Conservation (phyloP, 306 rosid species). For the Elaeagnus macrophylla region DNA sequence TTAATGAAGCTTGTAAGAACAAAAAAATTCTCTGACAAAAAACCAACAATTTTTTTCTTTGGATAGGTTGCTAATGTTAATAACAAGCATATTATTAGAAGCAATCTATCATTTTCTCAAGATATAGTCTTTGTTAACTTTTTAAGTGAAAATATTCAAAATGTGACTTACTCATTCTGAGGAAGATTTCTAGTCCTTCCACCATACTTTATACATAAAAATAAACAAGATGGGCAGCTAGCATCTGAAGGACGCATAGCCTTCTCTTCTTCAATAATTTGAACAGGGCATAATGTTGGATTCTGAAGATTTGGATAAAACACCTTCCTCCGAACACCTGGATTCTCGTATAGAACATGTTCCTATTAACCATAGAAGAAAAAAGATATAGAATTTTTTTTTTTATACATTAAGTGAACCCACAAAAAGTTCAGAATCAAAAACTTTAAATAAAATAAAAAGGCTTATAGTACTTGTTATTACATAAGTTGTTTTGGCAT, state of each 20-base stretch:
- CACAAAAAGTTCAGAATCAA: not conserved
- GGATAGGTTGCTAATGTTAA: no score
- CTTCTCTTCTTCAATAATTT: slow-evolving; percentile 70
- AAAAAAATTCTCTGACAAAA: not conserved
- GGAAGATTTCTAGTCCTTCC: slow-evolving; percentile 94
- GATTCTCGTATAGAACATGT: slow-evolving; percentile 71
- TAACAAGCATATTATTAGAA: not conserved
- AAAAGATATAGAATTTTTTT: not conserved
- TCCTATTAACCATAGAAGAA: slow-evolving; percentile 31
- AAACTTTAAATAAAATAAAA: not conserved
- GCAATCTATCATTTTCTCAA: not conserved
- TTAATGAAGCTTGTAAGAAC: not conserved
- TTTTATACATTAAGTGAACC: not conserved
- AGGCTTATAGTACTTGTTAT: no score
- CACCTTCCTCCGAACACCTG: slow-evolving; percentile 54
- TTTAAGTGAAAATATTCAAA: not conserved
- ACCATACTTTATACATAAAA: slow-evolving; percentile 89
- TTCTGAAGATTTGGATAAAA: slow-evolving; percentile 55
- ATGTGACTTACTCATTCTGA: slow-evolving; percentile 69
- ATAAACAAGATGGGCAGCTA: slow-evolving; percentile 70
- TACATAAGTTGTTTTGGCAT: no score
- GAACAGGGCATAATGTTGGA: slow-evolving; percentile 60
- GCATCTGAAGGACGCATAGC: slow-evolving; percentile 74
- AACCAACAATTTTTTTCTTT: not conserved
- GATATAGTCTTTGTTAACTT: not conserved